These are phyloP conservation scores for Salix exigua DNA, from an alignment of 345 rosid species.

Conservation along the genomic window DNA sequence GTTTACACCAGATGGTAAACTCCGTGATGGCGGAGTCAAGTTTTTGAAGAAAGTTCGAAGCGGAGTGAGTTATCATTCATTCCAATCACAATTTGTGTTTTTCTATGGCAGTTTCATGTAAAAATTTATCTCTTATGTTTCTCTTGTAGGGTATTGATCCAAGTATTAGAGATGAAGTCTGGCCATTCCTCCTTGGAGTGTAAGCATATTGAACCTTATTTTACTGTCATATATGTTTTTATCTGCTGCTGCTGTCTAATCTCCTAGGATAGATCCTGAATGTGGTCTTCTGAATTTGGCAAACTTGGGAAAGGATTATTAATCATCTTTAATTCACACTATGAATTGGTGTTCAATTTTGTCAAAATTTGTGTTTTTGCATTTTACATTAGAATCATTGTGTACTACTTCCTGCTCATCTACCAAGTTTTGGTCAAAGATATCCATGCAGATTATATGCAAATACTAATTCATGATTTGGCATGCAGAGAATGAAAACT, in stretches of 20 bases:
- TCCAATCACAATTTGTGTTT: neutral
- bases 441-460: neutral
- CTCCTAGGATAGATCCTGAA: neutral
- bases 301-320: neutral
- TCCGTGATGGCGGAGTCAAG: constrained; percentile 68
- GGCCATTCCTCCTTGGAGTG: constrained; percentile 99
- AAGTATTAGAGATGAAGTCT: constrained; percentile 75
- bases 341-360: neutral
- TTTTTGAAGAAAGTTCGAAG: constrained; percentile 85
- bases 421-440: neutral
- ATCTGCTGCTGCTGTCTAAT: neutral
- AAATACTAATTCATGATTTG: too few species aligned
- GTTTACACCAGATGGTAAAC: constrained; percentile 70
- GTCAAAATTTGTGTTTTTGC: neutral
- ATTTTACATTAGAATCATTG: neutral
- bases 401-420: neutral
- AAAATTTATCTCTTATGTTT: constrained; percentile 15
- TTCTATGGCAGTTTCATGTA: constrained; percentile 8
- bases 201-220: constrained; percentile 36
- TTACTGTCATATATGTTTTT: neutral
- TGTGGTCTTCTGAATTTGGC: neutral
- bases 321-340: neutral
- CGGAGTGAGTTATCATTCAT: constrained; percentile 55
- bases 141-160: constrained; percentile 84
- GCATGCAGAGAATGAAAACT: too few species aligned